Base-by-base conservation (phyloP, 2,329 filamentous ascomycete genomes). In the Fusarium xylarioides region DNA sequence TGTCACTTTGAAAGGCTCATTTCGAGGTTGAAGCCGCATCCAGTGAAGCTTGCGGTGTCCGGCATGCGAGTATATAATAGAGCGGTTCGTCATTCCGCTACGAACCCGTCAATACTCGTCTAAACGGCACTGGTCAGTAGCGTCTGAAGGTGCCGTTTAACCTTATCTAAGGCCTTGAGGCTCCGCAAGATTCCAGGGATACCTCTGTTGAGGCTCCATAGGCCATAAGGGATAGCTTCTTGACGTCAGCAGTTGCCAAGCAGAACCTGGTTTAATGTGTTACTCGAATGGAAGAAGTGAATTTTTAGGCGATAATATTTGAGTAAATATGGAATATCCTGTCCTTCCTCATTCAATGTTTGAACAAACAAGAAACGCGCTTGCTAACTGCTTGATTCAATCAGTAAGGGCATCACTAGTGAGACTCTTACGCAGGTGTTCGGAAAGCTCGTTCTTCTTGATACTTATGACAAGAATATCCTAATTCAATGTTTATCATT, bases 381-480 rank as follows among this genome's bases (percentile, higher is more conserved):
- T 16, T 47, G 14, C 28, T 30, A 30, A 30, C 28, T 10, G 28
- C 7, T 16, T 6, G 3, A 10, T 4, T n/a, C 12, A 30, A 30
- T 12, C 2, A n/a, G 4, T 0, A n/a, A 11, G 3, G 19, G 44
- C 19, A 15, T 21, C 19, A 4, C 3, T 16, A 9, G 10, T n/a
- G 10, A 19, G 11, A 5, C 3, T 5, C 5, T 18, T 7, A 26
- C 4, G 6, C 2, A 30, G 11, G 7, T 16, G 2, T 10, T 26
- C 9, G 8, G 2, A 23, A 14, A 11, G 7, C 5, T 35, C n/a
- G 11, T 10, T 10, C 8, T 34, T 15, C 21, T 11, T 0, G 7
- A 5, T 14, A 19, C 19, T 4, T 4, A 2, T 8, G 8, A 14
- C 4, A 8, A 11, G 16, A 15, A 4, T 19, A 8, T 3, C n/a